Base-by-base conservation (phyloP, 345 rosid species). In the Lagerstroemia speciosa region DNA sequence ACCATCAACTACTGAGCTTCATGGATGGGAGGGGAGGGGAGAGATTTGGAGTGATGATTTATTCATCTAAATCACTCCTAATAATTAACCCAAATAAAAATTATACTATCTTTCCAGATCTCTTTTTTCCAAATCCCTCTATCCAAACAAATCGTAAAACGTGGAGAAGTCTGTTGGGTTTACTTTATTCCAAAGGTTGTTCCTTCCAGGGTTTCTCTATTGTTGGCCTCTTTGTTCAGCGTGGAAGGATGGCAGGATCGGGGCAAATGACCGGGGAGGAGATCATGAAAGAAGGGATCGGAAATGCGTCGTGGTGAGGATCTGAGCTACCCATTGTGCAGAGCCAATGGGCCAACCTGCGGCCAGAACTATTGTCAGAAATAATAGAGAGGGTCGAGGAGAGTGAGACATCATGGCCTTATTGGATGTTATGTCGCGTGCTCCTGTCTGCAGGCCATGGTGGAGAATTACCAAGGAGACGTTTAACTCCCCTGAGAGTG, bases 391-490 rank as follows among this genome's bases (percentile, higher is more conserved):
- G 96, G 78, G 83, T 93, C 17, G 98, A 93, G 82, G 91, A 89
- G 83, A 93, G 86, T 61, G 98, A 93, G 81, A 79, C 86, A 4
- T 34, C 81, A n/a, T 93, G 98, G 98, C 96, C 98, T 30, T 85
- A 91, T 76, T 96, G 98, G 86, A 71, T 12, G 92, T 93, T 26
- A 86, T 93, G 71, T 79, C 71, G 67, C 89, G 96, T 75, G 97
- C 96, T 76, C 86, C 90, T 0, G 97, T 93, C 53, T 93, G 98
- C 76, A 86, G 78, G 77, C 81, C 92, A 16, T 93, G 98, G 98
- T 86, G 98, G 78, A 88, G 79, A 31, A 82, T 89, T 67, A 87
- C 93, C 3, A 86, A 86, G 78, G 97, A 89, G 83, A 79, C 77
- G 74, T 90, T 91, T 22, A 82, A 70, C 71, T 86, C 92, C 78